Evolutionary conservation across 164 flowering plant species (phyloP), one percentile per base, ranked within the genome.

Genomic region (Sextonia rubra): DNA sequence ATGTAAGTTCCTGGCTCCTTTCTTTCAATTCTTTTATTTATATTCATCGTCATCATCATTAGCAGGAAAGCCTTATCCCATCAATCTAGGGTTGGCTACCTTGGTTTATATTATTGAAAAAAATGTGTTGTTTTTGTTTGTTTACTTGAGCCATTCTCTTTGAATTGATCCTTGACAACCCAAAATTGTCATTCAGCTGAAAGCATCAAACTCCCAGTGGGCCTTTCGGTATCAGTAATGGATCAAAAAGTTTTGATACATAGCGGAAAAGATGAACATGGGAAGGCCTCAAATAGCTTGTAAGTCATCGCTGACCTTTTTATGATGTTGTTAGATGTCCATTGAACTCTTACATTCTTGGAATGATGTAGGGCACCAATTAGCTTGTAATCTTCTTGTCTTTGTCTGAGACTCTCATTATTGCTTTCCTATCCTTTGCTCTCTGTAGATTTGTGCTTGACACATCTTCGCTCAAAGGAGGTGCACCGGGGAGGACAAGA

Each of bases 401-500:
- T 5, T 52, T 52, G 58, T 52, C 14, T 52, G 17, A 15, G 58
- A 20, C n/a, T 20, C n/a, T 17, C 73, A 14, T 14, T 52, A 20
- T 15, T 52, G 58, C n/a, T 52, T 86, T 52, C 7, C 3, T 52
- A 15, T 52, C 58, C 58, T 52, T 52, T 52, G 20, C n/a, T 20
- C 7, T 52, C 18, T 52, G 58, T 52, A 94, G 97, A 84, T 81
- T 87, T 78, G 81, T 83, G 66, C 80, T 95, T 78, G 97, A 92
- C 75, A 83, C 85, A 22, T 88, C 94, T 68, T 83, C 88, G 2
- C 78, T 90, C n/a, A 88, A 85, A 77, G 98, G 97, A 58, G 98
- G 99, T 22, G 93, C 96, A 17, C 99, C 96, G 3, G 92, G 93
- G 23, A 86, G 96, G 80, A 91, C 98, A 47, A 84, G 97, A 80